Percentiles rank a stretch among this genome's conserved stretches.
phyloP scores from a whole-genome alignment of 73 alveolate genomes.

The Paramecium sexaurelia region DNA sequence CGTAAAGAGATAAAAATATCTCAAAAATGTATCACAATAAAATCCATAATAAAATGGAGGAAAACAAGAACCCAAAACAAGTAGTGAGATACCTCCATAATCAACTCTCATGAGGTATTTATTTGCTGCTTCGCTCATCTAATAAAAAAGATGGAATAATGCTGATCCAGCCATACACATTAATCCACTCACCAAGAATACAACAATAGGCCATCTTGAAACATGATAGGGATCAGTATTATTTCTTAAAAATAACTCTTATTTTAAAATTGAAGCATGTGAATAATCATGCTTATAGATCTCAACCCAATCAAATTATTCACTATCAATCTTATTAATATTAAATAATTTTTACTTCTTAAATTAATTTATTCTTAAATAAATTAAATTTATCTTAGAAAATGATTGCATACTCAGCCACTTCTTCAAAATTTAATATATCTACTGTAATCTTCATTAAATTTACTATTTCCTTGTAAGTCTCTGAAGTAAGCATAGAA shows the following conservation, averaged over 20 bases:
- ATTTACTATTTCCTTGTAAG: slow-evolving; percentile 17
- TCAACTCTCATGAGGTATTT: slow-evolving; percentile 85
- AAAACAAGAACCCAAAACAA: slow-evolving; percentile 91
- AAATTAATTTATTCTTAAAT: background rate
- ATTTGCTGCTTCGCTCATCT: slow-evolving; percentile 65
- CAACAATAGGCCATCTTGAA: slow-evolving; percentile 86
- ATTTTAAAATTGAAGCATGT: slow-evolving; percentile 19
- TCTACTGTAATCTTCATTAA: background rate
- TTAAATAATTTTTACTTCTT: slow-evolving; percentile 1
- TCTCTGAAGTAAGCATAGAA: slow-evolving; percentile 6
- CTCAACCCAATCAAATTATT: slow-evolving; percentile 73
- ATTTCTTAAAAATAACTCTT: slow-evolving; percentile 13
- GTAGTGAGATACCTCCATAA: slow-evolving; percentile 92
- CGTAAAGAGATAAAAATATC: slow-evolving; percentile 62
- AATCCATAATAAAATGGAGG: slow-evolving; percentile 92
- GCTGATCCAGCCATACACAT: slow-evolving; percentile 84
- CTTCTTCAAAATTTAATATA: background rate
- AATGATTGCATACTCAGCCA: background rate
- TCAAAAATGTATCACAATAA: slow-evolving; percentile 79
- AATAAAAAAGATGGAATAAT: slow-evolving; percentile 81
- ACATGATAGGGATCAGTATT: slow-evolving; percentile 33
- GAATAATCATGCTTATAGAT: slow-evolving; percentile 55
- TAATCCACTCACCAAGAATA: slow-evolving; percentile 84
- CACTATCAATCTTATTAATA: slow-evolving; percentile 57
- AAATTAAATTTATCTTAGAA: background rate